A percentile compares a stretch with the other conserved stretches of the same genome.
Evolutionary conservation across 129 eudicot species (phyloP).

Genomic region (Calendula officinalis): DNA sequence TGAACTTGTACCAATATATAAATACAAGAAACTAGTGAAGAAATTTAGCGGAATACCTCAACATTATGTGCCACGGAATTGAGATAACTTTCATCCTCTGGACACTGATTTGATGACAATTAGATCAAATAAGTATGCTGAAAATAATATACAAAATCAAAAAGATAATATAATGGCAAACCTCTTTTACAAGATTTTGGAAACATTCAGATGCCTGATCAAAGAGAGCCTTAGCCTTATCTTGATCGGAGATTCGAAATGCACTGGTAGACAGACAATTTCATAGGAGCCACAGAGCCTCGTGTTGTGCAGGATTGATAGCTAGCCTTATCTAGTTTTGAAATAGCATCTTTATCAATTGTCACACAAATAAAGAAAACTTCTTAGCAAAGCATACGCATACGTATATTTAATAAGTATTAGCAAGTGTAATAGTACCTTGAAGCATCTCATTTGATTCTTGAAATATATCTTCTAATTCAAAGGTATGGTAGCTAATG

Average conservation of each 20-base stretch:
- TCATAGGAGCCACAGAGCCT: slow-evolving; percentile 55
- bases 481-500: slow-evolving; percentile 42
- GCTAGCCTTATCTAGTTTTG: too few species aligned
- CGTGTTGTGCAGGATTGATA: slow-evolving; percentile 54
- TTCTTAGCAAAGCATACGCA: too few species aligned
- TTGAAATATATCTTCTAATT: too few species aligned
- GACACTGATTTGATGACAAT: slow-evolving; percentile 39
- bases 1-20: background rate
- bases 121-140: background rate
- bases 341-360: too few species aligned
- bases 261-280: slow-evolving; percentile 44
- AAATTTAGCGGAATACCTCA: slow-evolving; percentile 30
- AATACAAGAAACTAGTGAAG: background rate
- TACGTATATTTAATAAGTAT: too few species aligned
- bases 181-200: slow-evolving; percentile 54
- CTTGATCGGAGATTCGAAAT: too few species aligned
- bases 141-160: slow-evolving; percentile 2
- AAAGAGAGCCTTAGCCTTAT: too few species aligned
- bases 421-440: too few species aligned
- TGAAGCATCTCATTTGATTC: too few species aligned
- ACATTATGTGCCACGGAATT: slow-evolving; percentile 46
- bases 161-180: background rate
- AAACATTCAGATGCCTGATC: slow-evolving; percentile 48
- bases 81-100: slow-evolving; percentile 49
- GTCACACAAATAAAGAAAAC: too few species aligned